Conservation (phyloP, 2,329 filamentous ascomycete genomes). For the Sporothrix mexicana region DNA sequence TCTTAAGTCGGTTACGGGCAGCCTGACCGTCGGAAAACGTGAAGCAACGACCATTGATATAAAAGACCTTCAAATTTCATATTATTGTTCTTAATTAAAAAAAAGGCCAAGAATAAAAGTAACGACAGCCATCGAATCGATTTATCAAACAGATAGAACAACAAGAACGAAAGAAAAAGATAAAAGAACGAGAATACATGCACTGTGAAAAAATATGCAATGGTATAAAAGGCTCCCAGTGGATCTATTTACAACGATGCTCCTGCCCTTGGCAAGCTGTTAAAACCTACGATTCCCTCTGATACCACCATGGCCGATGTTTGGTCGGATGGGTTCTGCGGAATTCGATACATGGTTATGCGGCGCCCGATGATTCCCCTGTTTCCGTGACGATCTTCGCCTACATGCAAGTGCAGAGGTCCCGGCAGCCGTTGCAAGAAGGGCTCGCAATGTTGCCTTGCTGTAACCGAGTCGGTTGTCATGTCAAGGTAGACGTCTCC, state of each 20-base stretch:
- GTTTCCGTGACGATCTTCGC: constrained; percentile 36
- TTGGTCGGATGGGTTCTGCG: neutral
- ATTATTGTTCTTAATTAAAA: neutral
- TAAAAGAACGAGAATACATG: neutral
- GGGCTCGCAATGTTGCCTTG: neutral
- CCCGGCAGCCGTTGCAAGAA: constrained; percentile 29
- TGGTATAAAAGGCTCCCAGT: too few relatives aligned
- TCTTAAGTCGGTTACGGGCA: neutral
- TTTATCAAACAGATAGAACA: too few relatives aligned
- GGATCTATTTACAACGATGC: neutral
- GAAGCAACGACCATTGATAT: neutral
- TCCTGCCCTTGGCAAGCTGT: constrained; percentile 29
- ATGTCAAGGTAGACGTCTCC: constrained; percentile 29
- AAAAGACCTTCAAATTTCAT: too few relatives aligned
- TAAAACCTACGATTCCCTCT: constrained; percentile 39
- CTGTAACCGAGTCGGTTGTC: neutral
- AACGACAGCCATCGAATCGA: too few relatives aligned
- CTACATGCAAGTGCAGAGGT: constrained; percentile 37
- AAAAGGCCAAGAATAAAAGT: too few relatives aligned
- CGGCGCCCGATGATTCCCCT: constrained; percentile 36
- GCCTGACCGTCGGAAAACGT: neutral
- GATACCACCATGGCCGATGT: constrained; percentile 14
- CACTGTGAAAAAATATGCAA: too few relatives aligned
- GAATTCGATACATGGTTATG: constrained; percentile 31
- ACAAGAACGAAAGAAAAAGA: too few relatives aligned